phyloP scores from a whole-genome alignment of 768 basidiomycete species.

The Crucibulum laeve region DNA sequence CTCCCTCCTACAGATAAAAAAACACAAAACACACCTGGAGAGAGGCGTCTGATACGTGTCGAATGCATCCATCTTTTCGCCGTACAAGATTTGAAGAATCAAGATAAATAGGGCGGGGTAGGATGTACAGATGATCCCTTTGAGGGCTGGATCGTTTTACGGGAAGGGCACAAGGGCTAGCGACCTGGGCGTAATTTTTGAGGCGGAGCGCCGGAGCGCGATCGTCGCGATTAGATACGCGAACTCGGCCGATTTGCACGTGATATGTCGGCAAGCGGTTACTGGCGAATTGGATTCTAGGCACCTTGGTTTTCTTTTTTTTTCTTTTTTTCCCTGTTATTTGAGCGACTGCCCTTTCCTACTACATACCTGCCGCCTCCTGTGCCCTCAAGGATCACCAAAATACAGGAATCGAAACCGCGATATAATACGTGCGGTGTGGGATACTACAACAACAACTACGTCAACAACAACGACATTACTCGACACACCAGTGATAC shows the following conservation, averaged over 20 bases:
- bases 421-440: not conserved
- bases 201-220: no score
- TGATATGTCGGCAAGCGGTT: no score
- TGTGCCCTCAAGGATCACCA: no score
- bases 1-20: not conserved
- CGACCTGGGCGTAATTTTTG: not conserved
- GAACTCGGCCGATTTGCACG: no score
- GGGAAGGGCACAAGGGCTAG: slow-evolving; percentile 3
- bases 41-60: slow-evolving; percentile 80
- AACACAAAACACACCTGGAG: slow-evolving; percentile 50
- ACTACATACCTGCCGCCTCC: no score
- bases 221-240: no score
- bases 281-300: no score
- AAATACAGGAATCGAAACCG: not conserved
- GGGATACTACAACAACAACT: not conserved
- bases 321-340: no score
- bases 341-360: no score
- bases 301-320: no score
- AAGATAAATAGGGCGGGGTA: not conserved
- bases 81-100: not conserved
- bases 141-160: not conserved
- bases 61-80: slow-evolving; percentile 50
- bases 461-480: not conserved
- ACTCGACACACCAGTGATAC: not conserved
- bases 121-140: not conserved